phyloP scores from a whole-genome alignment of 345 rosid species.

The Boechera stricta region DNA sequence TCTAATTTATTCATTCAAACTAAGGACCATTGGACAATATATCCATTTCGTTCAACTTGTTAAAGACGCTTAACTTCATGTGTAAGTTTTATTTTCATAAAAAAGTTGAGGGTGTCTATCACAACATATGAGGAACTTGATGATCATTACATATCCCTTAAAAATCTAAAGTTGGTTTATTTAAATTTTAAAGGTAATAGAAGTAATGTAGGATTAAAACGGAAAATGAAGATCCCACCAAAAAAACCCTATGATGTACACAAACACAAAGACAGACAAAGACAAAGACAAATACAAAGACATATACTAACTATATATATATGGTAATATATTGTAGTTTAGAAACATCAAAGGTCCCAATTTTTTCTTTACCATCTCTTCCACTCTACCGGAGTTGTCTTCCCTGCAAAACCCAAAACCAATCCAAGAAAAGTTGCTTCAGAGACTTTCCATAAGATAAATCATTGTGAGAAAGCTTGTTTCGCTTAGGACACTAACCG shows the following conservation, averaged over 20 bases:
- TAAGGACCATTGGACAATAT: slow-evolving; percentile 6
- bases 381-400: slow-evolving; percentile 66
- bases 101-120: slow-evolving; percentile 1
- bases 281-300: neutral
- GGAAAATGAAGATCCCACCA: neutral
- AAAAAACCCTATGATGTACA: slow-evolving; percentile 34
- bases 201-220: slow-evolving; percentile 24
- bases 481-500: slow-evolving; percentile 53
- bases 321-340: slow-evolving; percentile 30
- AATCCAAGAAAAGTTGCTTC: slow-evolving; percentile 1
- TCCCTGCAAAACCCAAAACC: slow-evolving; percentile 55
- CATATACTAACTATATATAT: slow-evolving; percentile 17
- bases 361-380: slow-evolving; percentile 55
- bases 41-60: slow-evolving; percentile 11
- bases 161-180: slow-evolving; percentile 16
- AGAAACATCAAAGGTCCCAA: slow-evolving; percentile 8
- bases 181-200: neutral
- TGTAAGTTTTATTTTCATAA: neutral
- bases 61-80: neutral
- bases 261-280: neutral
- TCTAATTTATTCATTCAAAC: slow-evolving; percentile 26
- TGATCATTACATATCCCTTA: slow-evolving; percentile 7
- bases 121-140: slow-evolving; percentile 1
- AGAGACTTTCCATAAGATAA: neutral
- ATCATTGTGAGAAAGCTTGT: neutral